Base-by-base conservation (phyloP, 140 eudicot species). In the Anethum foeniculum region DNA sequence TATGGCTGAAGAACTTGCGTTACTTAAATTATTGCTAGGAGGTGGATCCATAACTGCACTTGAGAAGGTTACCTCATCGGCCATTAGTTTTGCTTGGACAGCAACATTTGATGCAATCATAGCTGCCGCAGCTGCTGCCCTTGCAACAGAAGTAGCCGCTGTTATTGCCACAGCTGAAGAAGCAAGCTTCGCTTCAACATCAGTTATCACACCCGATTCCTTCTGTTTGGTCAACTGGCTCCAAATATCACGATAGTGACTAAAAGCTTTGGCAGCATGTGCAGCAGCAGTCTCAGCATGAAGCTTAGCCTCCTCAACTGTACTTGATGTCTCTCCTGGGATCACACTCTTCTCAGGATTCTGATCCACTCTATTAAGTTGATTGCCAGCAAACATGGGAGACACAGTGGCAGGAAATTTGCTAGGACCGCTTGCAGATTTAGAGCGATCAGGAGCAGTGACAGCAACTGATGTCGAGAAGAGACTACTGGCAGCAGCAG, bases 41-140 rank as follows among this genome's bases (percentile, higher is more conserved):
- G 82, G 39, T 68, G 82, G 16, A 80, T 27, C 82, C 10, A 54
- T 81, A 14, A 77, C 76, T 77, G 79, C 84, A 83, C 81, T 77
- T 36, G 83, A 81, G 44, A 34, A 25, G 39, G 90, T 46, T n/a
- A 88, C 98, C 81, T 96, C 97, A 71, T 91, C 97, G 38, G 93
- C 98, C 98, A 96, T 91, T 75, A 85, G 86, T 79, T 88, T 93
- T 44, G 98, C 97, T 84, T 96, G 98, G 81, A 91, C 84, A 32
- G 98, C 96, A 77, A 90, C 99, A 82, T 83, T 71, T 51, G 92
- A 89, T 34, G 98, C 99, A 80, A 96, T 81, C 88, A 86, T 88
- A 54, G 99, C 99, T 79, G 98, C 97, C 38, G 90, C 91, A 76
- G 98, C 97, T 15, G 99, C 99, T 16, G 96, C 98, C 85, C 93